Evolutionary conservation across 2,329 filamentous ascomycete genomes (phyloP), one percentile per base, ranked within the genome.

Genomic region (Didymosphaeria variabile): DNA sequence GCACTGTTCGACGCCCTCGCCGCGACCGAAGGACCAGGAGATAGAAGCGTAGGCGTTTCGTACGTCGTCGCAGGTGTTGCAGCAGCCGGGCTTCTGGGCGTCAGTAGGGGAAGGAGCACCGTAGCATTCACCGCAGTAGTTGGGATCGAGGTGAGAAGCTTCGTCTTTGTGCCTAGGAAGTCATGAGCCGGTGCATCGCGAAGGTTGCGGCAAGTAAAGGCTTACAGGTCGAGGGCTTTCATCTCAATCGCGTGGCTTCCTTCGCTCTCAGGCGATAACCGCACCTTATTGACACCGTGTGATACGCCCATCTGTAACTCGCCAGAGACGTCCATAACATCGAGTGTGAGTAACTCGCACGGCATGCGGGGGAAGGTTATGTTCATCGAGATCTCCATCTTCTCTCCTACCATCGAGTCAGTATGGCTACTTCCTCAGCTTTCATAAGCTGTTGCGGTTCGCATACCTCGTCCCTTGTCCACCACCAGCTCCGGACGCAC

Each of bases 311-410:
- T 92, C 79, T 99, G 95, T 75, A 97, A 91, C 80, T 99, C 95
- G 65, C 95, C 95, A 23, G 93, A 97, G 29, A 98, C 94, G 81
- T 99, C 95, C 95, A 99, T 99, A 59, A 99, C 94, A 78, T 99
- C 95, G 71, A 99, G 89, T 13, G 95, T 97, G 67, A 98, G 85
- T 55, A 99, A 88, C 80, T 98, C 94, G 82, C 95, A 99, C 10
- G 95, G 95, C 69, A 99, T 87, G 65, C 90, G 89, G 10, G 95
- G 95, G 78, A 99, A 99, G 50, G 93, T 95, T 62, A 99, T 90
- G 83, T 99, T 99, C 80, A 99, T 87, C 79, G 97, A 93, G 67
- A 99, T 99, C 79, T 98, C 95, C 94, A 99, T 98, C 80, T 94
- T 93, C 85, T 99, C 94, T 79, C 93, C 91, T 93, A 76, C 40